These are phyloP conservation scores for Sclerotinia sclerotiorum DNA, from an alignment of 2,329 filamentous ascomycete species.

Conservation along the genomic window DNA sequence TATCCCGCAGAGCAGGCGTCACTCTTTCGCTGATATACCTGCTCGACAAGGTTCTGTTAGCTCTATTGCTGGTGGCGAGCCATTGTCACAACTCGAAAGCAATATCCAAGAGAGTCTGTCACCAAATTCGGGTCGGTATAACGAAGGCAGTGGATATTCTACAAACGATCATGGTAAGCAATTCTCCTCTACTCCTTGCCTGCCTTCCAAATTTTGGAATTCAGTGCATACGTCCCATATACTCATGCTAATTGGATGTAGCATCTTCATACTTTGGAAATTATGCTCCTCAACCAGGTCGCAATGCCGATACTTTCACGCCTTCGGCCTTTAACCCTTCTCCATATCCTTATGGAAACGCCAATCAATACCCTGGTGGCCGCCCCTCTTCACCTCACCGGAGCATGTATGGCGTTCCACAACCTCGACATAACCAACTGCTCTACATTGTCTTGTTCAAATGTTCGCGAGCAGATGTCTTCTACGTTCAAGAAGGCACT, in stretches of 20 bases:
- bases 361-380: conserved; percentile 34
- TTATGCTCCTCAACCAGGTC: conserved; percentile 31
- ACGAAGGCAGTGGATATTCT: conserved; percentile 36
- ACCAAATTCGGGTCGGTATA: conserved; percentile 38
- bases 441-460: conserved; percentile 96
- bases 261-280: conserved; percentile 41
- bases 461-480: conserved; percentile 90
- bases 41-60: conserved; percentile 64
- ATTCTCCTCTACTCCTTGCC: background rate
- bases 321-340: conserved; percentile 28
- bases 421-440: conserved; percentile 64
- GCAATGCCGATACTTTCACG: conserved; percentile 32
- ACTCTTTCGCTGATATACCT: conserved; percentile 73
- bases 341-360: conserved; percentile 34
- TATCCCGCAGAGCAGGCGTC: conserved; percentile 70
- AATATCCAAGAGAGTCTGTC: conserved; percentile 36
- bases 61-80: conserved; percentile 54
- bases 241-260: conserved; percentile 32
- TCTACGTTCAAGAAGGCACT: conserved; percentile 94
- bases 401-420: conserved; percentile 59
- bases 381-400: conserved; percentile 62
- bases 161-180: conserved; percentile 42
- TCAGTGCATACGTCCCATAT: conserved; percentile 24
- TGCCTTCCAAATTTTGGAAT: background rate
- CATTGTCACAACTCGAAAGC: conserved; percentile 43